Conservation (phyloP, 2,329 filamentous ascomycete genomes). For the Fusarium agapanthi region DNA sequence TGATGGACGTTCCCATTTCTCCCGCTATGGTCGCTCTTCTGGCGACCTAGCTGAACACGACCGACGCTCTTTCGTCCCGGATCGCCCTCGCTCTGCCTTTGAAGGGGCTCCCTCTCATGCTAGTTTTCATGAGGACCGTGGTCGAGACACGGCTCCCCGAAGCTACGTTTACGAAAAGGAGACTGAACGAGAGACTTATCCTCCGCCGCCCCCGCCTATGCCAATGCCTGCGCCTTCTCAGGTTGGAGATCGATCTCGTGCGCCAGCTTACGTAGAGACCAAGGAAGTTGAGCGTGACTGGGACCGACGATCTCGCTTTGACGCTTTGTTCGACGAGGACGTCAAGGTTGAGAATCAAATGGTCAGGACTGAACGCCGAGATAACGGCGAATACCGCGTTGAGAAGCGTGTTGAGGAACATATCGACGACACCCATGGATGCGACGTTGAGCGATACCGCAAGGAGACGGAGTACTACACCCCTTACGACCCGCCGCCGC, state of each 20-base stretch:
- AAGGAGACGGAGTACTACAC: conserved; percentile 71
- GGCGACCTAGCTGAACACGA: conserved; percentile 55
- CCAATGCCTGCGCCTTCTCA: conserved; percentile 37
- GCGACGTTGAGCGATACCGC: conserved; percentile 66
- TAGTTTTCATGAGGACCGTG: conserved; percentile 57
- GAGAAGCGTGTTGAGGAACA: conserved; percentile 63
- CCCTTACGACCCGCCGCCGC: conserved; percentile 57
- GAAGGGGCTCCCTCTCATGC: conserved; percentile 53
- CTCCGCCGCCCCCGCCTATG: conserved; percentile 35
- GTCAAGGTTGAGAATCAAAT: conserved; percentile 62
- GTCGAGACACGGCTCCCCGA: conserved; percentile 44
- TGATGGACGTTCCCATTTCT: conserved; percentile 57
- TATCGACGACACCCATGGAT: conserved; percentile 54
- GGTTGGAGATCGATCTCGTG: conserved; percentile 41
- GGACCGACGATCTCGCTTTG: conserved; percentile 53
- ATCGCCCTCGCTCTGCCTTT: conserved; percentile 61
- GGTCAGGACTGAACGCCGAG: conserved; percentile 54
- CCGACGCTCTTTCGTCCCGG: conserved; percentile 55
- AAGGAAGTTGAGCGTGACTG: conserved; percentile 54
- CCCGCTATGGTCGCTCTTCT: conserved; percentile 50
- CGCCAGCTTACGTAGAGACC: conserved; percentile 48
- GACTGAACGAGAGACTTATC: conserved; percentile 36
- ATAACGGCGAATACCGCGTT: conserved; percentile 54
- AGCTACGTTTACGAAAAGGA: conserved; percentile 38
- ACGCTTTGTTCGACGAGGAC: conserved; percentile 59